phyloP scores from a whole-genome alignment of 2,329 filamentous ascomycete species.

The Clonostachys rhizophaga region DNA sequence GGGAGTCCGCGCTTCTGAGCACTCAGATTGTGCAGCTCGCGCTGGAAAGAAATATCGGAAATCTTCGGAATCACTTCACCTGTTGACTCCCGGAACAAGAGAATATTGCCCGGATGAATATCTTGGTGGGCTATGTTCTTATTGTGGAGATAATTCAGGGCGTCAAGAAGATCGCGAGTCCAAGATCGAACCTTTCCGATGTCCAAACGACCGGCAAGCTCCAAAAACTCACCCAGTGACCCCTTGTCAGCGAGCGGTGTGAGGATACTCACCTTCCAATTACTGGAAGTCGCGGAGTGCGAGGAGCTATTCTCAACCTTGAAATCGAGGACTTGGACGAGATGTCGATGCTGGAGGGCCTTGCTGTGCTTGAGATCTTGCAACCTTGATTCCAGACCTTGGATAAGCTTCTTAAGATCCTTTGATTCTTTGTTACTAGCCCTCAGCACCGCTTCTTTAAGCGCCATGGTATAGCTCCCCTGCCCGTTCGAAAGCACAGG shows the following conservation, averaged over 20 bases:
- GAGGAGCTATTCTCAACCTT: constrained; percentile 59
- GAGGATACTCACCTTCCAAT: constrained; percentile 73
- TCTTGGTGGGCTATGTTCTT: constrained; percentile 80
- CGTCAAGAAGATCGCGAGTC: constrained; percentile 90
- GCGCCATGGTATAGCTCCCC: constrained; percentile 58
- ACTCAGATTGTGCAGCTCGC: constrained; percentile 58
- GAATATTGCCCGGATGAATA: constrained; percentile 74
- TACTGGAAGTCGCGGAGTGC: constrained; percentile 24
- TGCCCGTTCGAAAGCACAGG: constrained; percentile 55
- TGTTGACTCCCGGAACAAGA: constrained; percentile 66
- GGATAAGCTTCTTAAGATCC: constrained; percentile 71
- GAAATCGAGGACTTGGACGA: constrained; percentile 79
- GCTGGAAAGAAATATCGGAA: constrained; percentile 68
- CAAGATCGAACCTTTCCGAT: constrained; percentile 77
- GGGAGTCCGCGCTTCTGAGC: constrained; percentile 46
- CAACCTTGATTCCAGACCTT: constrained; percentile 71
- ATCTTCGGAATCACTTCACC: constrained; percentile 71
- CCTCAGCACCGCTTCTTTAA: constrained; percentile 66
- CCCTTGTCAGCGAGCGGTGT: constrained; percentile 77
- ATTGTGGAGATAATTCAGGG: constrained; percentile 80
- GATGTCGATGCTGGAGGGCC: constrained; percentile 67
- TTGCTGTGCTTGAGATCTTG: constrained; percentile 72
- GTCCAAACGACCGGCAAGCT: constrained; percentile 70
- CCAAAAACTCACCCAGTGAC: constrained; percentile 75
- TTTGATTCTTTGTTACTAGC: constrained; percentile 49